These are phyloP conservation scores for Drechslera avenae DNA, from an alignment of 2,329 filamentous ascomycete species.

Conservation along the genomic window DNA sequence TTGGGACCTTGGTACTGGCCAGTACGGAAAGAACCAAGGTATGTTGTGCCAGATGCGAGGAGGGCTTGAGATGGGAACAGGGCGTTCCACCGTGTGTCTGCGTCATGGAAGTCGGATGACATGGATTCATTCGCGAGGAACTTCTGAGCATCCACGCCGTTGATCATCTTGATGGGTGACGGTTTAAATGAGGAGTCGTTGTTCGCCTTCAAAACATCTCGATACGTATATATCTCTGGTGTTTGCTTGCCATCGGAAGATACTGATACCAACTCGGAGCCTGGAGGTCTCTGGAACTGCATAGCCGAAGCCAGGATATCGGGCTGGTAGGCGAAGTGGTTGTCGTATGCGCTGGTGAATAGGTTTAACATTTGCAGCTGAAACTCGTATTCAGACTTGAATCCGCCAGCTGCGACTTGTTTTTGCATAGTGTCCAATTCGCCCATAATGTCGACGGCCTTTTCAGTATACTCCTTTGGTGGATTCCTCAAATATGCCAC, in stretches of 20 bases:
- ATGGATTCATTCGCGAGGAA: slow-evolving; percentile 43
- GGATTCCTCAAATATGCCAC: slow-evolving; percentile 49
- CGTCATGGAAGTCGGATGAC: slow-evolving; percentile 45
- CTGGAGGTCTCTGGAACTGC: slow-evolving; percentile 42
- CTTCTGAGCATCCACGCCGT: slow-evolving; percentile 41
- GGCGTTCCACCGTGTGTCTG: slow-evolving; percentile 50
- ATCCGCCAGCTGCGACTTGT: slow-evolving; percentile 35
- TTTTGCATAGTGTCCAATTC: slow-evolving; percentile 44
- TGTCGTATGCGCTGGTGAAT: slow-evolving; percentile 48
- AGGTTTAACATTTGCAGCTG: slow-evolving; percentile 45
- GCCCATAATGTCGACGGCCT: slow-evolving; percentile 47
- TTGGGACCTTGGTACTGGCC: slow-evolving; percentile 42
- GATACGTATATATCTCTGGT: slow-evolving; percentile 46
- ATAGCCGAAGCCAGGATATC: slow-evolving; percentile 47
- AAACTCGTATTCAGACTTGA: slow-evolving; percentile 50
- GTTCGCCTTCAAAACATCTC: slow-evolving; percentile 36
- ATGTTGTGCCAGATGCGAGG: slow-evolving; percentile 35
- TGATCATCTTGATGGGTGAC: slow-evolving; percentile 47
- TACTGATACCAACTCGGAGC: slow-evolving; percentile 41
- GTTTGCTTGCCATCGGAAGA: slow-evolving; percentile 44
- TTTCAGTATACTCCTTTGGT: slow-evolving; percentile 44
- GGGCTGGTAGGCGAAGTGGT: slow-evolving; percentile 48
- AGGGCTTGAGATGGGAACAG: slow-evolving; percentile 46
- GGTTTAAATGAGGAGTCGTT: slow-evolving; percentile 38
- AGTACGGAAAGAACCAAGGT: slow-evolving; percentile 37